Evolutionary conservation across 768 basidiomycete species (phyloP).

Genomic region (Lentinula aciculospora): DNA sequence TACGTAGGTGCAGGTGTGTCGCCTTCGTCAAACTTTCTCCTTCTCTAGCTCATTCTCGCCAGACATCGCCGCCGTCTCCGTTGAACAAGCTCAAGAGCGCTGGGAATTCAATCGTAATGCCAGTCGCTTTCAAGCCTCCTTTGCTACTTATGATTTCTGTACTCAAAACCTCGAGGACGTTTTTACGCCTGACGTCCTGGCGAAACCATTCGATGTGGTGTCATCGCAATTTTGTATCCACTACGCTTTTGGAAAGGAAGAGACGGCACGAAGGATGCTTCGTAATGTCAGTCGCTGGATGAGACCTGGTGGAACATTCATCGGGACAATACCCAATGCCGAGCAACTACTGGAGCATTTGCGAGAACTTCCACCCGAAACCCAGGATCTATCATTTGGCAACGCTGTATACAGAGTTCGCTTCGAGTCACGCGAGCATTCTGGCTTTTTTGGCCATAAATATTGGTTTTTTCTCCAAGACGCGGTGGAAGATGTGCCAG

Average conservation of each 20-base stretch:
- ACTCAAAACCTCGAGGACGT: conserved; percentile 61
- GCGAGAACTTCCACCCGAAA: conserved; percentile 59
- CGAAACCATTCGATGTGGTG: conserved; percentile 83
- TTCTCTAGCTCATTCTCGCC: conserved; percentile 6
- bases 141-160: conserved; percentile 89
- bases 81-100: conserved; percentile 82
- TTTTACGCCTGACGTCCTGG: conserved; percentile 57
- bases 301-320: conserved; percentile 81
- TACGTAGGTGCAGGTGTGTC: conserved; percentile 73
- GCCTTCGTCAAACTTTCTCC: not conserved
- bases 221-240: conserved; percentile 99
- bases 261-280: conserved; percentile 89
- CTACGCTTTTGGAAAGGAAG: conserved; percentile 92
- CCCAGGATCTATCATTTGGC: conserved; percentile 74
- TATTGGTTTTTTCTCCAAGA: conserved; percentile 94
- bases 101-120: conserved; percentile 41
- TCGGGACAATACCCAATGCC: conserved; percentile 95
- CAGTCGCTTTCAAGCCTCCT: conserved; percentile 68
- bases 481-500: conserved; percentile 95
- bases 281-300: conserved; percentile 81
- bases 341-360: conserved; percentile 77
- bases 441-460: conserved; percentile 78
- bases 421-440: conserved; percentile 66
- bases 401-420: conserved; percentile 87
- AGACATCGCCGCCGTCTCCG: conserved; percentile 89